Base-by-base conservation (phyloP, 768 basidiomycete genomes). In the Leccinum pellstonianum region DNA sequence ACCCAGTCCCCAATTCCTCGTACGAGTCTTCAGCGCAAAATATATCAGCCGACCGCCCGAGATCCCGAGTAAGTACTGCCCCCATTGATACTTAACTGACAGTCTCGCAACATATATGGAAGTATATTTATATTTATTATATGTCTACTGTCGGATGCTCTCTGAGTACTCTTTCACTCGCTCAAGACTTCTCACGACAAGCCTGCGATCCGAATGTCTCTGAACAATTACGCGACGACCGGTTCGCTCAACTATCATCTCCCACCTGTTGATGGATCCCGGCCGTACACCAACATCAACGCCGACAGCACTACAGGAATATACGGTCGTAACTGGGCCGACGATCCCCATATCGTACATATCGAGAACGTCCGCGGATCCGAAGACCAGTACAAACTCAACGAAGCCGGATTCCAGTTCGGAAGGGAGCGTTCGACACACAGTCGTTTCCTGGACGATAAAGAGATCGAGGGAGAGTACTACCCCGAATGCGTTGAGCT, bases 401-500 rank as follows among this genome's bases (percentile, higher is more conserved):
- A 77, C 57, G 69, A 51, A 29, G 63, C 76, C 1, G 77, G 77
- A 10, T 77, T 77, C 64, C 76, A 77, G 59, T 72, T 70, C 52
- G 69, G 64, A 50, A 66, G 59, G 8, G 60, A 67, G 12, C 43
- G 65, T 15, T 56, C 68, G 2, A 68, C 61, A 37, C 69, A 76
- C 43, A 62, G 63, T 3, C 57, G 61, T 25, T 81, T 81, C 64
- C 46, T 59, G 2, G 66, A 76, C 47, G 74, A 77, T 10, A 65
- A 68, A 14, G 77, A 70, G 56, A 75, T 81, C 54, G 61, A 74
- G 54, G 54, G 55, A 25, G 72, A 72, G 35, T 81, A 81, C 58
- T 80, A 79, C 55, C 68, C 72, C 0, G 79, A 81, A 63, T 74
- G 72, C 53, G 49, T 63, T 19, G 72, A 74, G 55, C 64, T 79